Base-by-base conservation (phyloP, 371 early-diverging fungal species). In the Gilbertella persicaria region DNA sequence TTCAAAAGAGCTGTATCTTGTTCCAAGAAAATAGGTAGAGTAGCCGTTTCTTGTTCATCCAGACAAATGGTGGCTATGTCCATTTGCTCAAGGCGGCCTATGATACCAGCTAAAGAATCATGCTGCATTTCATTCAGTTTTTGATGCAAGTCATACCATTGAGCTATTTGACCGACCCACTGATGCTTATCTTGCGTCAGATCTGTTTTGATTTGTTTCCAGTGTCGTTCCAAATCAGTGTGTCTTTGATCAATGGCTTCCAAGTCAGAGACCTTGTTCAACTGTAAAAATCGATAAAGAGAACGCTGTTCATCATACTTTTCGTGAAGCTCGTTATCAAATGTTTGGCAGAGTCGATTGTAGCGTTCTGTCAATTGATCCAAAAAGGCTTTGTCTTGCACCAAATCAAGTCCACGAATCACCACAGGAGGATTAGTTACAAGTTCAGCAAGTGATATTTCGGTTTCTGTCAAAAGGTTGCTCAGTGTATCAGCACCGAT, bases 271-370 rank as follows among this genome's bases (percentile, higher is more conserved):
- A 64, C 52, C 16, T 64, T 58, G 28, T 64, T 58, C 1, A 58
- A 21, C 21, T 64, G 50, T 19, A 64, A 47, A 19, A 64, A 64
- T 0, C 59, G 50, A 26, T 64, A 51, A 13, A 54, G 53, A 10
- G 64, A 64, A 4, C 59, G 45, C 10, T 45, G 40, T 17, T 64
- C 53, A 24, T 64, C 64, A n/a, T 58, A 53, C n/a, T 45, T 45
- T 35, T 63, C 58, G 19, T 45, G 44, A 9, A 44, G 45, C 7
- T 41, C 25, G 33, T 33, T 33, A 4, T 60, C 60, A 19, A 60
- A 41, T 2, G 19, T 23, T 3, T 39, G 42, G 12, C 42, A 40
- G 3, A 53, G 23, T 4, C 33, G 1, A 4, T 33, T 19, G 28
- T 52, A 58, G 3, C 20, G n/a, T 1, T n/a, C 33, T 4, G 19